Evolutionary conservation across 306 rosid genomes (phyloP).

Genomic region (Echinosophora koreensis): DNA sequence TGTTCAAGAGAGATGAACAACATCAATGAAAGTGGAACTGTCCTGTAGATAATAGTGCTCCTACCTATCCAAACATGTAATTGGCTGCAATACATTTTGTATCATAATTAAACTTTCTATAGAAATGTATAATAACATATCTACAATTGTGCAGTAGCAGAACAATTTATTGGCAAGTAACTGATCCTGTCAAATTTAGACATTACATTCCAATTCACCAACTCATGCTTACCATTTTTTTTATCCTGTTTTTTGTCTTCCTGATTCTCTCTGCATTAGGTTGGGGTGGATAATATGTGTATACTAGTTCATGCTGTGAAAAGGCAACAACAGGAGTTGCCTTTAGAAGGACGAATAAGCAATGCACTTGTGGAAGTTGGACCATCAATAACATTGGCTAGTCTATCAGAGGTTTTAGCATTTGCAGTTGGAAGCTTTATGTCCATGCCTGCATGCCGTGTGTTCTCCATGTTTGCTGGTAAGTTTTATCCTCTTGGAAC

Average conservation of each 20-base stretch:
- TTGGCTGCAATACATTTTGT: slow-evolving; percentile 21
- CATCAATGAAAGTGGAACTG: slow-evolving; percentile 16
- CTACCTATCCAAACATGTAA: not conserved
- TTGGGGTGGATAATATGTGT: slow-evolving; percentile 99
- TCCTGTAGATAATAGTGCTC: not conserved
- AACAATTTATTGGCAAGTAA: slow-evolving; percentile 28
- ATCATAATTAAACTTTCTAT: slow-evolving; percentile 20
- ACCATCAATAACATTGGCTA: slow-evolving; percentile 96
- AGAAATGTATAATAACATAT: slow-evolving; percentile 8
- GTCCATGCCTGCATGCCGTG: slow-evolving; percentile 99
- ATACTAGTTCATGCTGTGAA: slow-evolving; percentile 96
- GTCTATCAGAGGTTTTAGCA: slow-evolving; percentile 95
- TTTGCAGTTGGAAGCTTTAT: slow-evolving; percentile 98
- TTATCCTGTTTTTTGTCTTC: slow-evolving; percentile 39
- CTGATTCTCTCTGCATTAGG: slow-evolving; percentile 57
- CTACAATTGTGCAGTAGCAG: not conserved
- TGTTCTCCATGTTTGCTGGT: slow-evolving; percentile 99
- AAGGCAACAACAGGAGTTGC: slow-evolving; percentile 82
- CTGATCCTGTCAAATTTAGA: slow-evolving; percentile 20
- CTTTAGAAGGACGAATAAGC: slow-evolving; percentile 93
- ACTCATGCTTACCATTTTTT: slow-evolving; percentile 31
- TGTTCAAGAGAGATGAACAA: slow-evolving; percentile 16
- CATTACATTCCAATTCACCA: slow-evolving; percentile 29
- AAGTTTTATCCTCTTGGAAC: slow-evolving; percentile 35
- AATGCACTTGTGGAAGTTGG: slow-evolving; percentile 98